Evolutionary conservation across 768 basidiomycete species (phyloP).

Genomic region (Leccinum barrowsii): DNA sequence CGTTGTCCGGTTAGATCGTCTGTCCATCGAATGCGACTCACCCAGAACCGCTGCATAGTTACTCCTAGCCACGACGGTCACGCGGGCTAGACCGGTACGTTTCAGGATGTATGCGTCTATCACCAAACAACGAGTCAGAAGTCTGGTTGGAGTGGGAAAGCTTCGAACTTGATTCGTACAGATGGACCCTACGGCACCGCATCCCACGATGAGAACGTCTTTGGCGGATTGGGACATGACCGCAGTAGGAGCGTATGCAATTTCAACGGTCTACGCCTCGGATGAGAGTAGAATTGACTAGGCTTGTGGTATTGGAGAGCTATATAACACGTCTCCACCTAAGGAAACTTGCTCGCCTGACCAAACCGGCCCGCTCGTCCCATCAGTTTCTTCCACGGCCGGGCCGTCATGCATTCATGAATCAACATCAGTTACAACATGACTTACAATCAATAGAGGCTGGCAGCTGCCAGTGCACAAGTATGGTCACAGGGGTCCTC

Average conservation of each 20-base stretch:
- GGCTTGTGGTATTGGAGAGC: background rate
- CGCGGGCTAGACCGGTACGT: conserved; percentile 53
- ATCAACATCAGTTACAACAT: background rate
- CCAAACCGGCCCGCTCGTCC: background rate
- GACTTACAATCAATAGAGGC: no score
- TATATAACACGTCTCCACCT: no score
- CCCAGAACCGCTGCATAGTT: conserved; percentile 58
- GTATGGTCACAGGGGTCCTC: no score
- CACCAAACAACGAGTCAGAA: background rate
- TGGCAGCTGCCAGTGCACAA: no score
- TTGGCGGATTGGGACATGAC: conserved; percentile 28
- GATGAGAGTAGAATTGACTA: background rate
- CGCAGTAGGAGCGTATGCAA: background rate
- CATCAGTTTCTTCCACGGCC: background rate
- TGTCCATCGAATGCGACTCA: conserved; percentile 17
- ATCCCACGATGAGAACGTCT: conserved; percentile 58
- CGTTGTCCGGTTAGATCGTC: background rate
- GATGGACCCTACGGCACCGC: conserved; percentile 63
- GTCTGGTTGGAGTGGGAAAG: background rate
- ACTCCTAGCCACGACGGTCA: conserved; percentile 72
- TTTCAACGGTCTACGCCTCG: background rate
- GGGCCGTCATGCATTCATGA: background rate
- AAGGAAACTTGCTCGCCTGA: background rate
- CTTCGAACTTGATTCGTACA: conserved; percentile 35
- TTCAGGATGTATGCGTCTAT: conserved; percentile 56